phyloP scores from a whole-genome alignment of 768 basidiomycete species.

The Pholiota conissans region DNA sequence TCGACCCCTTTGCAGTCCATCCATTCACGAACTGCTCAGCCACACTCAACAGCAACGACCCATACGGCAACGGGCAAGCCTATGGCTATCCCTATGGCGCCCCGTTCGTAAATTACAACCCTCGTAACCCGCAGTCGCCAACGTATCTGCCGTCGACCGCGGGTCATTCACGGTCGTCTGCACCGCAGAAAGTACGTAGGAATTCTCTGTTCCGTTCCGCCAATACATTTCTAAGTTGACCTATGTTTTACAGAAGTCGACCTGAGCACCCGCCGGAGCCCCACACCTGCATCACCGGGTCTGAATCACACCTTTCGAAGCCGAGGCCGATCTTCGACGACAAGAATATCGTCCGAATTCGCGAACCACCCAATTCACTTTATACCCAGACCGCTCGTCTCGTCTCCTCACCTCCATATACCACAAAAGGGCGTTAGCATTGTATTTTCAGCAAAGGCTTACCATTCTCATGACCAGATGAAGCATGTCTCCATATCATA shows the following conservation, averaged over 20 bases:
- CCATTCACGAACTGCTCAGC: constrained; percentile 31
- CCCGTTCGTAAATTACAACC: constrained; percentile 3
- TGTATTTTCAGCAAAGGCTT: background rate
- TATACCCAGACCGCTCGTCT: background rate
- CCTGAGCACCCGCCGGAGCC: constrained; percentile 2
- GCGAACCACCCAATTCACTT: background rate
- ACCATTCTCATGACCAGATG: background rate
- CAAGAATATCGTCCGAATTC: background rate
- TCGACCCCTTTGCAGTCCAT: constrained; percentile 30
- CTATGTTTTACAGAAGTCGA: constrained; percentile 13
- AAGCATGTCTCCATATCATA: background rate
- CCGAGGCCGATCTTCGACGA: background rate
- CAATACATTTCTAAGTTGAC: constrained; percentile 21
- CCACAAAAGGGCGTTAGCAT: background rate
- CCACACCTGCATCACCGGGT: background rate
- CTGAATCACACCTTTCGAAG: background rate
- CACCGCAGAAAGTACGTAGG: constrained; percentile 1
- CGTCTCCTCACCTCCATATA: background rate
- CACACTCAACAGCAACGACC: constrained; percentile 6
- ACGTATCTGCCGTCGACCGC: constrained; percentile 1
- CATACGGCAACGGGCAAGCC: too few relatives aligned
- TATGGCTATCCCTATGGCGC: constrained; percentile 10
- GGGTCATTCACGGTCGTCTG: constrained; percentile 1
- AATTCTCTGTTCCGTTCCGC: constrained; percentile 16
- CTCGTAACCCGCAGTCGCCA: background rate